Evolutionary conservation across 164 flowering plant genomes (phyloP).

Genomic region (Chimonanthus praecox): DNA sequence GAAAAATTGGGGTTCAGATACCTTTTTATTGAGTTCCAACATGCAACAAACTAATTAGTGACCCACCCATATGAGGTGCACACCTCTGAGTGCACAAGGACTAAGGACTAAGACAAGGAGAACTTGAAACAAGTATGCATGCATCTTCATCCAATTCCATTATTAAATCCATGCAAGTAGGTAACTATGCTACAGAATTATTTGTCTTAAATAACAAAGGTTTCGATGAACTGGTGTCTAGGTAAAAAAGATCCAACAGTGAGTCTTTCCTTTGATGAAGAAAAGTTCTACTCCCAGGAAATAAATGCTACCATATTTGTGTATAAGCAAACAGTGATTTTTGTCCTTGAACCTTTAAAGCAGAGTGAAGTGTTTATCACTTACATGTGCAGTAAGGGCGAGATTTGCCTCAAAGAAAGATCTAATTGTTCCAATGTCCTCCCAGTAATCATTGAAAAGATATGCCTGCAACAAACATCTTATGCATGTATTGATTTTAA

Average conservation of each 20-base stretch:
- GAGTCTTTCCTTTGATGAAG: neutral
- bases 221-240: too few relatives aligned
- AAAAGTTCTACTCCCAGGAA: neutral
- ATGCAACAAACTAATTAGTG: too few relatives aligned
- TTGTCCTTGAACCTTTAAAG: neutral
- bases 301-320: neutral
- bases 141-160: neutral
- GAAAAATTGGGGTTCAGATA: too few relatives aligned
- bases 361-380: conserved; percentile 9
- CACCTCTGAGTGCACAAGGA: neutral
- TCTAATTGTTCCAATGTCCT: conserved; percentile 96
- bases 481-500: neutral
- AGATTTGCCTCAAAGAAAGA: conserved; percentile 97
- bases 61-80: neutral
- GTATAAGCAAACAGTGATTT: neutral
- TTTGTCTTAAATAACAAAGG: too few relatives aligned
- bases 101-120: neutral
- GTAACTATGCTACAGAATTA: too few relatives aligned
- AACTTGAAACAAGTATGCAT: neutral
- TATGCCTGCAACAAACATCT: conserved; percentile 62
- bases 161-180: too few relatives aligned
- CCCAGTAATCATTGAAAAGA: conserved; percentile 95
- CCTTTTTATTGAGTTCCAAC: too few relatives aligned
- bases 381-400: conserved; percentile 88
- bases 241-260: too few relatives aligned